A percentile compares a stretch with the other conserved stretches of the same genome.
These are phyloP conservation scores for Penicillium sp. DNA, from an alignment of 2,329 filamentous ascomycete genomes.

Conservation along the genomic window DNA sequence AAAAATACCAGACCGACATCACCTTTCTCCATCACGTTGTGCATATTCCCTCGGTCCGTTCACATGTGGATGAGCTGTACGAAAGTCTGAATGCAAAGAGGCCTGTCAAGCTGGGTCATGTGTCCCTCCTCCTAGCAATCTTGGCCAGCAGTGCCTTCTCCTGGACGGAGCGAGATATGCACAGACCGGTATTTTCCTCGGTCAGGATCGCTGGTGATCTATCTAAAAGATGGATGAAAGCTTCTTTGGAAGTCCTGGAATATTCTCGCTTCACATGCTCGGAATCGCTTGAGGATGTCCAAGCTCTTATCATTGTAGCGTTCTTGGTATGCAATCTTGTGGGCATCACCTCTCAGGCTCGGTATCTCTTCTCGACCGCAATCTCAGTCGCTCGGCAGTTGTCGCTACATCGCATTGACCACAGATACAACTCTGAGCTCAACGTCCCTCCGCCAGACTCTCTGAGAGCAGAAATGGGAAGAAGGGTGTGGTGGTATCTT, in stretches of 20 bases:
- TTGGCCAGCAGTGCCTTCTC: slow-evolving; percentile 35
- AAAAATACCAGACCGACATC: slow-evolving; percentile 37
- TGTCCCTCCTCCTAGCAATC: slow-evolving; percentile 37
- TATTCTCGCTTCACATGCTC: slow-evolving; percentile 27
- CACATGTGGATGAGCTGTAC: slow-evolving; percentile 34
- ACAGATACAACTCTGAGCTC: slow-evolving; percentile 13
- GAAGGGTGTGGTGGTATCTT: slow-evolving; percentile 49
- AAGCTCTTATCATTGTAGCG: slow-evolving; percentile 38
- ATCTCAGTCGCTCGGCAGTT: slow-evolving; percentile 30
- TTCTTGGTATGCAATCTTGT: slow-evolving; percentile 39
- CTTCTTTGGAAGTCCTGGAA: slow-evolving; percentile 37
- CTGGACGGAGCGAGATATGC: slow-evolving; percentile 30
- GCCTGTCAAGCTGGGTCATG: slow-evolving; percentile 28
- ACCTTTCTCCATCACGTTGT: slow-evolving; percentile 40
- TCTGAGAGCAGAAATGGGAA: slow-evolving; percentile 37
- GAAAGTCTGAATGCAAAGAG: slow-evolving; percentile 20
- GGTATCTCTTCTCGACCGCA: slow-evolving; percentile 34
- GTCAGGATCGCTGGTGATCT: slow-evolving; percentile 32
- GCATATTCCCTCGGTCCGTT: slow-evolving; percentile 32
- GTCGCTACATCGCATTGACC: slow-evolving; percentile 24
- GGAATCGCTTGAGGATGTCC: slow-evolving; percentile 39
- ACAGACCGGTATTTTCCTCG: slow-evolving; percentile 16
- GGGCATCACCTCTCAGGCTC: slow-evolving; percentile 37
- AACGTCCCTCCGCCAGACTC: slow-evolving; percentile 25
- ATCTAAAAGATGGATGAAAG: slow-evolving; percentile 33